Evolutionary conservation across 2,329 filamentous ascomycete genomes (phyloP).

Genomic region (Epichloe sp.): DNA sequence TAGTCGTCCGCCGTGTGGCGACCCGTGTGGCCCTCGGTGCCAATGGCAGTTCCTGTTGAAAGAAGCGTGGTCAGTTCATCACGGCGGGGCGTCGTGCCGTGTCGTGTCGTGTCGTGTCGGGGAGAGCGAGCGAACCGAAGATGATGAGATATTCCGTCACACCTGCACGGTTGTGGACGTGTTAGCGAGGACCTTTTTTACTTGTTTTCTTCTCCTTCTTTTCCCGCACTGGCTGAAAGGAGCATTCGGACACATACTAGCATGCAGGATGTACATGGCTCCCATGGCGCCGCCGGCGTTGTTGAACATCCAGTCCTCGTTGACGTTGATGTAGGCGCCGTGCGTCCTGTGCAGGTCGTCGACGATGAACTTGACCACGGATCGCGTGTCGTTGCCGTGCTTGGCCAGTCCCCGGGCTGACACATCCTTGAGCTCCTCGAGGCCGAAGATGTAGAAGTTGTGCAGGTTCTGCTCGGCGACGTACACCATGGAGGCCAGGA

Average conservation of each 20-base stretch:
- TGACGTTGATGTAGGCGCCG: conserved; percentile 46
- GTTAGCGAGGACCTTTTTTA: too few relatives aligned
- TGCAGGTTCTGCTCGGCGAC: conserved; percentile 45
- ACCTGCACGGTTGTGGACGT: conserved; percentile 24
- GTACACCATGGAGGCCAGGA: conserved; percentile 41
- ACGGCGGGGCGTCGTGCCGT: too few relatives aligned
- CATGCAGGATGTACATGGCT: conserved; percentile 80
- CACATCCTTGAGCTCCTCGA: conserved; percentile 54
- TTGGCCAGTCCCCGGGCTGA: conserved; percentile 49
- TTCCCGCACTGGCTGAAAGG: not conserved
- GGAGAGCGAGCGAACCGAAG: conserved; percentile 39
- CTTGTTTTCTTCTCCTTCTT: too few relatives aligned
- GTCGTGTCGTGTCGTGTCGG: too few relatives aligned
- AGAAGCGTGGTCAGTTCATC: too few relatives aligned
- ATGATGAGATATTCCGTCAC: conserved; percentile 85
- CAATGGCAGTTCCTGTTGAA: conserved; percentile 49
- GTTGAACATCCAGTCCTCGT: conserved; percentile 84
- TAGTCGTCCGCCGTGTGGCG: conserved; percentile 90
- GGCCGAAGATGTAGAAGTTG: conserved; percentile 64
- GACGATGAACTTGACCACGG: conserved; percentile 58
- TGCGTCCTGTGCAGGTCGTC: conserved; percentile 44
- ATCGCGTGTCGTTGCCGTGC: conserved; percentile 63
- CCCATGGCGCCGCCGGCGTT: conserved; percentile 88
- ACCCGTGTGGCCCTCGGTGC: conserved; percentile 78
- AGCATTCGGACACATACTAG: conserved; percentile 40